Percentiles rank a stretch among this genome's conserved stretches.
phyloP scores from a whole-genome alignment of 345 rosid genomes.

The Ricinus communis region DNA sequence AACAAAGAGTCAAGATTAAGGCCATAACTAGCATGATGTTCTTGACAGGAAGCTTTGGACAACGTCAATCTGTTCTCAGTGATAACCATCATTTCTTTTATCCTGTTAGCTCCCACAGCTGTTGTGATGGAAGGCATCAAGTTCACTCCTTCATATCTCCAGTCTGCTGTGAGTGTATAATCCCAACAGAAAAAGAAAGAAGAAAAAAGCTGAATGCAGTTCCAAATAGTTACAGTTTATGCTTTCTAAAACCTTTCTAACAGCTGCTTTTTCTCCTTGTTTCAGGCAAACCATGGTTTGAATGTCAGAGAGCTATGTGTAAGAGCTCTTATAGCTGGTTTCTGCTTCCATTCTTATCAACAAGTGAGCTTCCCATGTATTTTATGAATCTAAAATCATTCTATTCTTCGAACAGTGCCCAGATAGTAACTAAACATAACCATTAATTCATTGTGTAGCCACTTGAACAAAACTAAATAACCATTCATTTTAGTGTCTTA shows the following conservation, averaged over 20 bases:
- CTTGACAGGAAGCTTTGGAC: slow-evolving; percentile 68
- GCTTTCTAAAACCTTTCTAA: too few relatives aligned
- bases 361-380: slow-evolving; percentile 43
- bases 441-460: too few relatives aligned
- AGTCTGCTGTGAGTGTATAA: slow-evolving; percentile 53
- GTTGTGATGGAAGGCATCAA: slow-evolving; percentile 61
- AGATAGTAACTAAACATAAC: too few relatives aligned
- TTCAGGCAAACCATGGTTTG: slow-evolving; percentile 64
- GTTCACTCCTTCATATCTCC: slow-evolving; percentile 66
- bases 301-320: slow-evolving; percentile 50
- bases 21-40: background rate
- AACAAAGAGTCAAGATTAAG: too few relatives aligned
- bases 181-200: too few relatives aligned
- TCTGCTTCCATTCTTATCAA: slow-evolving; percentile 79
- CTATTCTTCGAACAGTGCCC: too few relatives aligned
- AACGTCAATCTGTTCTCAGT: slow-evolving; percentile 84
- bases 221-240: too few relatives aligned
- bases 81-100: slow-evolving; percentile 66
- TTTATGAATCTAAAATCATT: too few relatives aligned
- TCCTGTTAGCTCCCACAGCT: slow-evolving; percentile 66
- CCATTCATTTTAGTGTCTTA: too few relatives aligned
- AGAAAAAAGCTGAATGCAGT: too few relatives aligned
- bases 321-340: slow-evolving; percentile 62
- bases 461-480: too few relatives aligned
- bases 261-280: background rate